Evolutionary conservation across 192 early-diverging fungal genomes (phyloP), one percentile per base, ranked within the genome.

Genomic region (Diversispora eburnea): DNA sequence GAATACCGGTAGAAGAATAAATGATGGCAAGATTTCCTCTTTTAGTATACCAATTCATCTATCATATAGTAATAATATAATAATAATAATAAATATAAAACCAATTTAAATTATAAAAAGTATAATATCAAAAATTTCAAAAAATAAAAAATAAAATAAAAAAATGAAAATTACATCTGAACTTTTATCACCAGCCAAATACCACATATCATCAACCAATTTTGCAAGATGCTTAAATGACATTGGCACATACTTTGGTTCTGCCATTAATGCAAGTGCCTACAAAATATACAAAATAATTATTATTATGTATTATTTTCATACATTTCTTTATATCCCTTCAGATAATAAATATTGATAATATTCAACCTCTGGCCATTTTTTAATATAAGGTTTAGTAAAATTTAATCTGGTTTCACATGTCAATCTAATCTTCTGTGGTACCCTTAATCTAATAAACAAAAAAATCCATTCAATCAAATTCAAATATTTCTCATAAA

Each of bases 21-120:
- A 93, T 88, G 22, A 87, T 90, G 3, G 93, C 93, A 47, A 98
- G 83, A 12, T 87, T 82, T 48, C 88, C 88, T 19, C 96, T 85
- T 71, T 92, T 92, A 57, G 87, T 88, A 77, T 98, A 96, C 92
- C 92, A 98, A 80, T 94, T 91, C 84, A 92, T 86, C 91, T 93
- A 76, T n/a, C 61, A 6, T 43, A 4, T 17, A 69, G 19, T 49
- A 70, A 59, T 33, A 43, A 41, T 45, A n/a, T 41, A 49, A 42
- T 59, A 10, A 17, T 33, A 51, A 39, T 41, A n/a, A 45, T n/a
- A 0, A 13, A 17, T 41, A 42, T 43, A 17, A 45, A 12, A 22
- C 1, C 56, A 58, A 20, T 17, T 19, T 19, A 48, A 59, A 59
- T 71, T 47, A 41, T 41, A 0, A 55, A 55, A 39, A 54, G 9